A percentile compares a stretch with the other conserved stretches of the same genome.
Evolutionary conservation across 345 rosid species (phyloP).

Genomic region (Garcia nutans): DNA sequence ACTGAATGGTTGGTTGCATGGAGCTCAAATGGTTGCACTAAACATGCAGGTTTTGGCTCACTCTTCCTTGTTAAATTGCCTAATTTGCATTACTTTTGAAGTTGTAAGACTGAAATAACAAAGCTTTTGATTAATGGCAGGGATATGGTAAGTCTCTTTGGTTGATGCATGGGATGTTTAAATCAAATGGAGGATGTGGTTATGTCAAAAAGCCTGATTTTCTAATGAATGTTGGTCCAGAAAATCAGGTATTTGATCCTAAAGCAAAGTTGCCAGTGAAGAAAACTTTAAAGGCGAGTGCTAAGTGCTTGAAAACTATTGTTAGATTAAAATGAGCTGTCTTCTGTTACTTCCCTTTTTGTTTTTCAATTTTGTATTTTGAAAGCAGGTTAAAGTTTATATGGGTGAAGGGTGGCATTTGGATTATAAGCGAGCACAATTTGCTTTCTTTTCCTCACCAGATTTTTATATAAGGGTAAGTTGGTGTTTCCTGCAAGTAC

Average conservation of each 20-base stretch:
- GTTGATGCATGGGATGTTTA: conserved; percentile 36
- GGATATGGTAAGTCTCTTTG: conserved; percentile 31
- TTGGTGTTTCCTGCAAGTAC: background rate
- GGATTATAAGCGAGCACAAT: conserved; percentile 23
- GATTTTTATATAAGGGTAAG: conserved; percentile 29
- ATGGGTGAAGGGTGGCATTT: conserved; percentile 28
- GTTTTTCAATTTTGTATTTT: background rate
- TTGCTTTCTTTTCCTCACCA: conserved; percentile 25
- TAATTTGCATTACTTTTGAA: background rate
- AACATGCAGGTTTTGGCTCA: conserved; percentile 28
- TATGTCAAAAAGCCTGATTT: conserved; percentile 30
- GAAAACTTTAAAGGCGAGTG: conserved; percentile 21
- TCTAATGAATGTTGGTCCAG: conserved; percentile 16
- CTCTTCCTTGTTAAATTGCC: background rate
- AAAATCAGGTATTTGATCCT: conserved; percentile 23
- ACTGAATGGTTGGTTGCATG: conserved; percentile 37
- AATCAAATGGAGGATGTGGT: conserved; percentile 30
- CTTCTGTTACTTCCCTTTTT: too few species aligned
- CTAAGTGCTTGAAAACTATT: too few species aligned
- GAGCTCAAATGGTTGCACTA: conserved; percentile 37
- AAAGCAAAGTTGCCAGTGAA: conserved; percentile 18
- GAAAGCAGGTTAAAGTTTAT: conserved; percentile 27
- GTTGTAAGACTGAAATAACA: background rate
- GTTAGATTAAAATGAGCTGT: background rate
- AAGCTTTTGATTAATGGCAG: conserved; percentile 6